Conservation (phyloP, 1,139 yeast species). For the Saccharomycopsis hybrid region DNA sequence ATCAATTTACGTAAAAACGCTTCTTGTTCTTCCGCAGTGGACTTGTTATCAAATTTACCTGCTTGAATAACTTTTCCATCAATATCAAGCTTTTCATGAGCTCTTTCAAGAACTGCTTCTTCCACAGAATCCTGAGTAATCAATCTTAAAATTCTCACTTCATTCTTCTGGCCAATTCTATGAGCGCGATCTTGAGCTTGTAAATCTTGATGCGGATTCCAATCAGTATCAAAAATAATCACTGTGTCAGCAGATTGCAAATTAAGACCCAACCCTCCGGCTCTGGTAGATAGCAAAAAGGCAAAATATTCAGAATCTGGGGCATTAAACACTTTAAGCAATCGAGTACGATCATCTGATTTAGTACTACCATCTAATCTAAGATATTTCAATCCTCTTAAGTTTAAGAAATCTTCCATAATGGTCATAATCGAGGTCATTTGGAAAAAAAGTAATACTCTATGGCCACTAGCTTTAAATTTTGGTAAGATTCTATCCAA, state of each 20-base stretch:
- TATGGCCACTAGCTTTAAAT: slow-evolving; percentile 66
- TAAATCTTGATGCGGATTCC: slow-evolving; percentile 91
- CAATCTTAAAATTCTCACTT: slow-evolving; percentile 71
- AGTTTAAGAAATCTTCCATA: slow-evolving; percentile 75
- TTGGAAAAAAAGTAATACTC: slow-evolving; percentile 77
- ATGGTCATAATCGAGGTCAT: slow-evolving; percentile 89
- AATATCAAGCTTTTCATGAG: slow-evolving; percentile 74
- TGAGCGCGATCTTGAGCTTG: slow-evolving; percentile 92
- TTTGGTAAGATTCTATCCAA: slow-evolving; percentile 71
- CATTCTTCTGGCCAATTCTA: slow-evolving; percentile 85
- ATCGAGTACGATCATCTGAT: slow-evolving; percentile 70
- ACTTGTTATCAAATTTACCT: slow-evolving; percentile 78
- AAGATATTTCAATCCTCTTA: slow-evolving; percentile 58
- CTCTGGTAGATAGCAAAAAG: slow-evolving; percentile 75
- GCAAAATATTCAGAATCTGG: slow-evolving; percentile 70
- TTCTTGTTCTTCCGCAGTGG: slow-evolving; percentile 79
- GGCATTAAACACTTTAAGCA: slow-evolving; percentile 66
- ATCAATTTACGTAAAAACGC: slow-evolving; percentile 62
- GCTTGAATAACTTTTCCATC: slow-evolving; percentile 89
- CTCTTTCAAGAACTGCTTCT: slow-evolving; percentile 75
- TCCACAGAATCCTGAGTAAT: slow-evolving; percentile 81
- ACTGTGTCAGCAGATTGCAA: slow-evolving; percentile 87
- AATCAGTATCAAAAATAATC: slow-evolving; percentile 80
- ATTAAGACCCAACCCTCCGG: slow-evolving; percentile 84
- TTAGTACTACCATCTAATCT: slow-evolving; percentile 80